Evolutionary conservation across 2,329 filamentous ascomycete genomes (phyloP).

Genomic region (Alternaria sp.): DNA sequence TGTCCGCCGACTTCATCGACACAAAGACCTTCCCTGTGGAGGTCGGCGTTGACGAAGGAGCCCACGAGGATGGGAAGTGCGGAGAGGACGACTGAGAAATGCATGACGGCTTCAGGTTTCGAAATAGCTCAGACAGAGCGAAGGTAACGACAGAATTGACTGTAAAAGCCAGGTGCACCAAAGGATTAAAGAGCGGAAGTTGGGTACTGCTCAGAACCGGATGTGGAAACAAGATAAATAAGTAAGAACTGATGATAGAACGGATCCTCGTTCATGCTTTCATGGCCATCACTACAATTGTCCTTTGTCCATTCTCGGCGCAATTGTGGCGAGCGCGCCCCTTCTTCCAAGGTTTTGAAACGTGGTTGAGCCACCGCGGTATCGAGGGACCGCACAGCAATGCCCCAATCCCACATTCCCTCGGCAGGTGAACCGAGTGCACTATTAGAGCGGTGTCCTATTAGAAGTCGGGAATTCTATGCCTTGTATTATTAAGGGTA

Average conservation of each 20-base stretch:
- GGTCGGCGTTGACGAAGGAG: conserved; percentile 23
- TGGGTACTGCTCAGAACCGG: background rate
- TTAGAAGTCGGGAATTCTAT: background rate
- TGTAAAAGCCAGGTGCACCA: conserved; percentile 8
- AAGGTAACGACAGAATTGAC: background rate
- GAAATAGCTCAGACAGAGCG: background rate
- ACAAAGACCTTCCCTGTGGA: conserved; percentile 32
- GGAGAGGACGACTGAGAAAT: conserved; percentile 19
- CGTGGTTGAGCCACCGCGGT: background rate
- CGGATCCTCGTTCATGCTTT: background rate
- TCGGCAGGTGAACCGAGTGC: background rate
- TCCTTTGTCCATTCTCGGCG: background rate
- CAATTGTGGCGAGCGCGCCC: background rate
- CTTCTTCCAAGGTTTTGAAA: background rate
- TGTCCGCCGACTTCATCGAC: conserved; percentile 21
- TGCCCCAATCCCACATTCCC: background rate
- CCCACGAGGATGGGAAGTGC: conserved; percentile 15
- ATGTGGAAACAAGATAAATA: background rate
- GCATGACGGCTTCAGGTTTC: conserved; percentile 20
- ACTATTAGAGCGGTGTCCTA: background rate
- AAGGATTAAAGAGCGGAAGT: background rate
- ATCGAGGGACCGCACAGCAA: background rate
- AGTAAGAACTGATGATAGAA: background rate
- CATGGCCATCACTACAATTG: background rate
- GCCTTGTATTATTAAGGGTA: background rate